Evolutionary conservation across 2,329 filamentous ascomycete species (phyloP), one percentile per base, ranked within the genome.

Genomic region (Ascocoryne sarcoides): DNA sequence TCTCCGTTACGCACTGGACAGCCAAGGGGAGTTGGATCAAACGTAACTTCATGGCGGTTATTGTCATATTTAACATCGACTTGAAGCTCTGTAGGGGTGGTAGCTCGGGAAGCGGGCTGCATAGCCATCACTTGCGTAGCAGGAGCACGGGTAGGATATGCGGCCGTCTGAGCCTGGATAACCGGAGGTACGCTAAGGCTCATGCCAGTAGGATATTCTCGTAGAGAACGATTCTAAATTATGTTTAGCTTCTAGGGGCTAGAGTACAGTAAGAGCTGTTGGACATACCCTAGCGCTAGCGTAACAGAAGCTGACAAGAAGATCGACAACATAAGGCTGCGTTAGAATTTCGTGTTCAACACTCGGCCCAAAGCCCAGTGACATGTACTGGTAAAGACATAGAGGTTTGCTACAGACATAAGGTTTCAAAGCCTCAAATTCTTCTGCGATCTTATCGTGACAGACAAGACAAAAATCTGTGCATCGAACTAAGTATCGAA

Each of bases 401-500:
- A 95, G 62, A 10, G 68, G 69, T 28, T 73, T 75, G 21, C 76
- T 76, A 59, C 89, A 95, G 32, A 95, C 86, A 45, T 83, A 86
- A 2, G 84, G 84, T 50, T 84, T 86, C 44, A 88, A 66, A 2
- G 82, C 76, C 52, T 81, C 76, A 28, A 90, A 79, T 7, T 75
- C 72, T 2, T 69, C 70, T 2, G 70, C 69, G 26, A 85, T 71
- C 49, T 72, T 80, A 49, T 74, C 73, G 60, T 93, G 84, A 54
- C 89, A 95, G 17, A 89, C 79, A 40, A 94, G 71, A 60, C 89
- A 95, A 60, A 90, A 94, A 39, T 92, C 79, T 0, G 84, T 87
- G 58, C 86, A 95, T 43, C 77, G 79, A 5, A 84, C 73, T 44
- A 95, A 77, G 53, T 88, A 84, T 1, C 81, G 78, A 18, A 94